These are phyloP conservation scores for Xylaria multiplex DNA, from an alignment of 2,329 filamentous ascomycete genomes.

Conservation along the genomic window DNA sequence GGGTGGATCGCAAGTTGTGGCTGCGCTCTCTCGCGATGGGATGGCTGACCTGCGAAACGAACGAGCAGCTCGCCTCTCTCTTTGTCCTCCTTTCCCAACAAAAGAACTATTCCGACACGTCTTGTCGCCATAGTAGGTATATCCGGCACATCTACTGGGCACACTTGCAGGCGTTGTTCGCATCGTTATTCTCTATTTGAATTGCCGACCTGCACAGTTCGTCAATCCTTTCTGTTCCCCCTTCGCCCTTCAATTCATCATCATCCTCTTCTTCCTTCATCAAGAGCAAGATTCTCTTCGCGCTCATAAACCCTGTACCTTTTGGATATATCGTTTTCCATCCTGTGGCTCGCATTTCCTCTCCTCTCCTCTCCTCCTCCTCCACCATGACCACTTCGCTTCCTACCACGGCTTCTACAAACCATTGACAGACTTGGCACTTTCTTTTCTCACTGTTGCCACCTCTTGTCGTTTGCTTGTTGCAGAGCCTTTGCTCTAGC, in stretches of 20 bases:
- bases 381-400: slow-evolving; percentile 36
- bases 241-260: slow-evolving; percentile 36
- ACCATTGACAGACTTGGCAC: slow-evolving; percentile 44
- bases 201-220: slow-evolving; percentile 46
- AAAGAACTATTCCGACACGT: slow-evolving; percentile 31
- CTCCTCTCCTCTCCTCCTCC: slow-evolving; percentile 17
- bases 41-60: slow-evolving; percentile 10
- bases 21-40: slow-evolving; percentile 24
- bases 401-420: slow-evolving; percentile 37
- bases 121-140: slow-evolving; percentile 32
- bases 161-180: slow-evolving; percentile 34
- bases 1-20: slow-evolving; percentile 20
- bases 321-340: slow-evolving; percentile 21
- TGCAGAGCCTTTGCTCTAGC: slow-evolving; percentile 47
- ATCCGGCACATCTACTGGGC: slow-evolving; percentile 39
- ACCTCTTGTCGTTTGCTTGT: slow-evolving; percentile 47
- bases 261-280: slow-evolving; percentile 30
- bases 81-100: slow-evolving; percentile 34
- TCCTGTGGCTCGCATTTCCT: slow-evolving; percentile 31
- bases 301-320: slow-evolving; percentile 25
- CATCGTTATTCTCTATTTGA: slow-evolving; percentile 26
- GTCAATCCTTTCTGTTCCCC: slow-evolving; percentile 47
- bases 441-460: slow-evolving; percentile 40
- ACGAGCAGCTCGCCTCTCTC: slow-evolving; percentile 25
- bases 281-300: slow-evolving; percentile 21